phyloP scores from a whole-genome alignment of 176 grass and related monocot species.

The Musa schizocarpa region DNA sequence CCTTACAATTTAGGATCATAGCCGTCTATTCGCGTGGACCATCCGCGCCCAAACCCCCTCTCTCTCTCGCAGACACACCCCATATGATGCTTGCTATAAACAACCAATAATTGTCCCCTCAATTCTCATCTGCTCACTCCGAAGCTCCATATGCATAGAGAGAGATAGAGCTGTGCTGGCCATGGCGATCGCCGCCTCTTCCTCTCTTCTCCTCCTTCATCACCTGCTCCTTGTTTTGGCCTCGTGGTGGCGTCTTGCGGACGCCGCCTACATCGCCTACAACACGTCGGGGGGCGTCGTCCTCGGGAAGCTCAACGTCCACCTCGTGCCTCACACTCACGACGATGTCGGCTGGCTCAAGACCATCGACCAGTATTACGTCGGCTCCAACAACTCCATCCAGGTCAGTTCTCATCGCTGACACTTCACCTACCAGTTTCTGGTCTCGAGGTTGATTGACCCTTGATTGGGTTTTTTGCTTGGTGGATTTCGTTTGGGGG shows the following conservation, averaged over 20 bases:
- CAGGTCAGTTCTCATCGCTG: constrained; percentile 23
- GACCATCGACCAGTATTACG: constrained; percentile 77
- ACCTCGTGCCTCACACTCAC: constrained; percentile 71
- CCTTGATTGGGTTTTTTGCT: constrained; percentile 1
- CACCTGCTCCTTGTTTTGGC: neutral
- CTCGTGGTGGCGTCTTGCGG: neutral
- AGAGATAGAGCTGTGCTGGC: too few relatives aligned
- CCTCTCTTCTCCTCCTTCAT: neutral
- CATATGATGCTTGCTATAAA: too few relatives aligned
- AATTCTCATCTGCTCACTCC: neutral
- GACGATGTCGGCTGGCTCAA: constrained; percentile 85
- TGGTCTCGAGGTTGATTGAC: neutral
- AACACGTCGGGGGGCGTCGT: constrained; percentile 74
- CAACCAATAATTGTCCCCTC: too few relatives aligned
- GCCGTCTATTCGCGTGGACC: too few relatives aligned
- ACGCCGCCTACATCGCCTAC: constrained; percentile 54
- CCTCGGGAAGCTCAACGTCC: constrained; percentile 56
- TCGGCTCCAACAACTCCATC: constrained; percentile 77
- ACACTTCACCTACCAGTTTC: neutral
- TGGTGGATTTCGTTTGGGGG: neutral
- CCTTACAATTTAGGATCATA: too few relatives aligned
- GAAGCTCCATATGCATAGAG: neutral
- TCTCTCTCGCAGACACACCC: too few relatives aligned
- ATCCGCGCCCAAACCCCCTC: too few relatives aligned
- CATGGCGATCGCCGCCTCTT: neutral